Percentiles rank a stretch among this genome's conserved stretches.
phyloP scores from a whole-genome alignment of 2,329 filamentous ascomycete species.

The Plectosphaerella sp. region DNA sequence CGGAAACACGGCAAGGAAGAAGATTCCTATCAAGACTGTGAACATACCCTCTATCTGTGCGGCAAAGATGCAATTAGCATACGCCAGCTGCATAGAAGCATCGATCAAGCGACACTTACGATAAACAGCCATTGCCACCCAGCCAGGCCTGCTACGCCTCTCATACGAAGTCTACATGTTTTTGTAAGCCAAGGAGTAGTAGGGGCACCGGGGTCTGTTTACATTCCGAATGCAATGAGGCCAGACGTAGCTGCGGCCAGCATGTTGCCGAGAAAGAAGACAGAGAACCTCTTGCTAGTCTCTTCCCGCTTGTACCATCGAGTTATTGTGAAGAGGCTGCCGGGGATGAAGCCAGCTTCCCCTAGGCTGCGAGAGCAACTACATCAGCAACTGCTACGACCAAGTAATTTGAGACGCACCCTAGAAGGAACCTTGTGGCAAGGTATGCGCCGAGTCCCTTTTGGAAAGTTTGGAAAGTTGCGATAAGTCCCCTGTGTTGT shows the following conservation, averaged over 20 bases:
- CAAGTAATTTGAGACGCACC: conserved; percentile 11
- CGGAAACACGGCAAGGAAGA: conserved; percentile 25
- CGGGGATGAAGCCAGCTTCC: conserved; percentile 40
- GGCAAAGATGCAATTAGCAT: not conserved
- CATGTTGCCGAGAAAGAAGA: conserved; percentile 39
- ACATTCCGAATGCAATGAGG: conserved; percentile 34
- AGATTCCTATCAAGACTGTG: conserved; percentile 25
- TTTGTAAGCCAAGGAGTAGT: not conserved
- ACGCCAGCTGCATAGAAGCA: too few species aligned
- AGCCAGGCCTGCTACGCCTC: conserved; percentile 38
- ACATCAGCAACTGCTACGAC: not conserved
- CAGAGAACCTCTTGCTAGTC: conserved; percentile 36
- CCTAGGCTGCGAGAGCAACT: conserved; percentile 3
- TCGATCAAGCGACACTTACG: conserved; percentile 22
- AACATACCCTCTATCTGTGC: conserved; percentile 29
- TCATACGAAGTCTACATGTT: conserved; percentile 21
- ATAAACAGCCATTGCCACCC: conserved; percentile 47
- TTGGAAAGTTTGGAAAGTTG: conserved; percentile 29
- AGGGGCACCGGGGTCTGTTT: not conserved
- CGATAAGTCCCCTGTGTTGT: conserved; percentile 25
- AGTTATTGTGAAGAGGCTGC: conserved; percentile 39
- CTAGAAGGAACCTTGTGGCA: conserved; percentile 31
- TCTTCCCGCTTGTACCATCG: conserved; percentile 40
- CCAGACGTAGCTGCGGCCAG: conserved; percentile 30
- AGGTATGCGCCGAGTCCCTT: conserved; percentile 23